Evolutionary conservation across 106 monocot genomes (phyloP).

Genomic region (Narthecium ossifragum): DNA sequence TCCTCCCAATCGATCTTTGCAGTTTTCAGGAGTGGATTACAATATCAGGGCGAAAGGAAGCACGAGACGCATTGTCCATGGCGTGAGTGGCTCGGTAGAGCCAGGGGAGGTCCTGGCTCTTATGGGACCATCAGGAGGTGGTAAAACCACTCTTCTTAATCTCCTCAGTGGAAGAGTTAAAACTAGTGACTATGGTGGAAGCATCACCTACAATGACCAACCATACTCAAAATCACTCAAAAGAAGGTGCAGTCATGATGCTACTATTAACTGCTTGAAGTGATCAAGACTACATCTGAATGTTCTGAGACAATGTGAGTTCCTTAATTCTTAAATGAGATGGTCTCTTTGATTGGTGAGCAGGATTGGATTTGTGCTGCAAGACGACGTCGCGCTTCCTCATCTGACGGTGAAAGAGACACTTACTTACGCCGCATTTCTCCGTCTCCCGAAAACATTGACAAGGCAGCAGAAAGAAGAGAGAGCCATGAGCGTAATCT

Average conservation of each 20-base stretch:
- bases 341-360: neutral
- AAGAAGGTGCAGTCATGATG: conserved; percentile 43
- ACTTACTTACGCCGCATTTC: conserved; percentile 77
- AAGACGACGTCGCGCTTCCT: conserved; percentile 74
- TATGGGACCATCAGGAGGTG: conserved; percentile 85
- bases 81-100: conserved; percentile 64
- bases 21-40: conserved; percentile 78
- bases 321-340: neutral
- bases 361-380: conserved; percentile 89
- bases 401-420: conserved; percentile 83
- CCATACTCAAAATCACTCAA: conserved; percentile 69
- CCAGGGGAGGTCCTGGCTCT: conserved; percentile 77
- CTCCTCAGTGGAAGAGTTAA: conserved; percentile 63
- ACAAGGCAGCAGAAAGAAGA: conserved; percentile 59
- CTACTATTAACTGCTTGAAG: neutral
- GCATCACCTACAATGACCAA: conserved; percentile 70
- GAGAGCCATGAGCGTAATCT: conserved; percentile 63
- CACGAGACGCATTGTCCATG: conserved; percentile 58
- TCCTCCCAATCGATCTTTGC: conserved; percentile 7
- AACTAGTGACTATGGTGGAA: conserved; percentile 31
- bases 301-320: neutral
- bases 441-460: conserved; percentile 66
- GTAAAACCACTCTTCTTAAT: conserved; percentile 73
- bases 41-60: conserved; percentile 63
- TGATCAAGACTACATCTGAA: neutral